Conservation (phyloP, 129 eudicot genomes). For the Artemisia tridentata region DNA sequence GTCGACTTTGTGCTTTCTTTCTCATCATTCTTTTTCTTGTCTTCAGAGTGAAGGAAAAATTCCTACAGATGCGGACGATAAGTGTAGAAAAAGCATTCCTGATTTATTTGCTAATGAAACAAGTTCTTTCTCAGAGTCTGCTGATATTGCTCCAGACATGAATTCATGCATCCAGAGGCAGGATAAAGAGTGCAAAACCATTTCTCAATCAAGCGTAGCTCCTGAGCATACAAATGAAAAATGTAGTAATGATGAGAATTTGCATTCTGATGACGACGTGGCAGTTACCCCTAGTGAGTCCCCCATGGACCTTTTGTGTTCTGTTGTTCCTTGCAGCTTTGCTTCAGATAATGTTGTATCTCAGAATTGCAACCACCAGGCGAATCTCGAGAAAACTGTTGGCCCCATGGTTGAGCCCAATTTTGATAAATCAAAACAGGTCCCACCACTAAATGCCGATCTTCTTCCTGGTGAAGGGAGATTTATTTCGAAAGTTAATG, state of each 20-base stretch:
- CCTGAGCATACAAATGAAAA: conserved; percentile 12
- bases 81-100: conserved; percentile 26
- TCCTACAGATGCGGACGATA: conserved; percentile 26
- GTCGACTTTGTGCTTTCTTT: background rate
- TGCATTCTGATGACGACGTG: conserved; percentile 41
- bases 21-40: conserved; percentile 18
- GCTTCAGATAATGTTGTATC: conserved; percentile 39
- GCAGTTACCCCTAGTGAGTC: conserved; percentile 37
- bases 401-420: conserved; percentile 19
- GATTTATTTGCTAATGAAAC: conserved; percentile 51
- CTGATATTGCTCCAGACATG: conserved; percentile 64
- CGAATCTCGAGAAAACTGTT: conserved; percentile 12
- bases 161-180: conserved; percentile 54
- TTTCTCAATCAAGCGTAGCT: conserved; percentile 52
- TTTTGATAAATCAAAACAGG: conserved; percentile 15
- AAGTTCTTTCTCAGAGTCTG: conserved; percentile 82
- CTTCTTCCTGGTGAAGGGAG: conserved; percentile 3
- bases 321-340: conserved; percentile 82
- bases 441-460: conserved; percentile 1
- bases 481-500: conserved; percentile 23
- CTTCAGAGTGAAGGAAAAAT: conserved; percentile 44
- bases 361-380: conserved; percentile 22
- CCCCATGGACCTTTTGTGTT: conserved; percentile 68
- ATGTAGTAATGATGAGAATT: conserved; percentile 18
- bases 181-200: conserved; percentile 23